Base-by-base conservation (phyloP, 139 green algal genomes). In the Coelastrella sp. region DNA sequence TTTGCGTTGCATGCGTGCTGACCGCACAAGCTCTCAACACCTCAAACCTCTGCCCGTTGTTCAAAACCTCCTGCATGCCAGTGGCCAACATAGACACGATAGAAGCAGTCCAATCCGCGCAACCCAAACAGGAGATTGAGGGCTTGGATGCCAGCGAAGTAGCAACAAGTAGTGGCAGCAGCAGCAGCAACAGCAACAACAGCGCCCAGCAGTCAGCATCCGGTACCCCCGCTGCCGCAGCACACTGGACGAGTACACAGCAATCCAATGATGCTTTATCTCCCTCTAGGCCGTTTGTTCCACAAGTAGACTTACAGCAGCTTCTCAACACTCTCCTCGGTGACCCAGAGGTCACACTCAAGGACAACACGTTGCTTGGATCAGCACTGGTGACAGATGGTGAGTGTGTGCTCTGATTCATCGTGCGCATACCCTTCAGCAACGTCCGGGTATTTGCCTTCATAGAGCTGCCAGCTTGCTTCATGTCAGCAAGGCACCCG, bases 311-410 rank as follows among this genome's bases (percentile, higher is more conserved):
- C 35, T 17, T 81, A 11, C 5, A 25, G 0, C 27, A 71, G 81
- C 67, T 86, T 23, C 43, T 64, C 9, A 68, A 67, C 11, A 68
- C 67, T 27, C 21, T 81, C 35, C 67, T 86, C n/a, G 81, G 81
- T 37, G 68, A 86, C 17, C 68, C 81, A 45, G 30, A 79, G 5
- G 27, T 66, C 25, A 43, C 62, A 6, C 78, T 84, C 21, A 69
- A 53, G 23, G 41, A 84, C 27, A 69, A 82, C 8, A 84, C 78
- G 4, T 23, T 84, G n/a, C 60, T 84, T 13, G 78, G 78, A 30
- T 81, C 73, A 40, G 35, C 77, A 41, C 40, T 84, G 32, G 77
- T 67, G 35, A 84, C 77, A 63, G 77, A 84, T 59, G 77, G 77
- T 84, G n/a, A 60, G 77, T 9, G 27, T 32, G 21, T n/a, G n/a